A percentile compares a stretch with the other conserved stretches of the same genome.
Evolutionary conservation across 2,329 filamentous ascomycete species (phyloP).

Genomic region (Septoria linicola): DNA sequence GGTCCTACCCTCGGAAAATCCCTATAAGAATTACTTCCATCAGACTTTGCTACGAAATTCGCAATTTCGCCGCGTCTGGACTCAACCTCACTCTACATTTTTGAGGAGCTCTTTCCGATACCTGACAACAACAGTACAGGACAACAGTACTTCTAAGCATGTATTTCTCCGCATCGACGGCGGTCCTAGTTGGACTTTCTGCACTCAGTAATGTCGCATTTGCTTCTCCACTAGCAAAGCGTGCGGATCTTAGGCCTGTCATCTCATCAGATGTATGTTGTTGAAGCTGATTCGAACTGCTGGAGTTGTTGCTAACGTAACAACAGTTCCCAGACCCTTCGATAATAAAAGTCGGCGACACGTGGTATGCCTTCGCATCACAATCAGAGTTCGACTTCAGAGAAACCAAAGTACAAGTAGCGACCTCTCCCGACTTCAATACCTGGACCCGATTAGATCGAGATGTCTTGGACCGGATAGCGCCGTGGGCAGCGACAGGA

Average conservation of each 20-base stretch:
- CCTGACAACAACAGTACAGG: neutral
- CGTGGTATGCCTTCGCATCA: conserved; percentile 41
- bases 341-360: conserved; percentile 35
- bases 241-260: conserved; percentile 17
- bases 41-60: too few relatives aligned
- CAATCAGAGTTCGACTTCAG: conserved; percentile 28
- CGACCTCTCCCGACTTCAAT: conserved; percentile 37
- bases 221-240: conserved; percentile 15
- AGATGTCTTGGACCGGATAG: conserved; percentile 35
- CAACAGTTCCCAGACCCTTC: conserved; percentile 40
- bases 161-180: neutral
- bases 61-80: neutral
- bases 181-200: conserved; percentile 1
- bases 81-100: neutral
- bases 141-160: conserved; percentile 6
- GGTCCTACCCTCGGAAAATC: too few relatives aligned
- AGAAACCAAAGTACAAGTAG: conserved; percentile 38
- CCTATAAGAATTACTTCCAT: neutral
- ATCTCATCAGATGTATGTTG: conserved; percentile 22
- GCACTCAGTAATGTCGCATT: conserved; percentile 3
- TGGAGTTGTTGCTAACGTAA: neutral
- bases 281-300: too few relatives aligned
- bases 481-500: conserved; percentile 37
- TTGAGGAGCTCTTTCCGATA: neutral
- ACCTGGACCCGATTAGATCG: conserved; percentile 33